phyloP scores from a whole-genome alignment of 2,329 filamentous ascomycete species.

The Cercospora sp. region DNA sequence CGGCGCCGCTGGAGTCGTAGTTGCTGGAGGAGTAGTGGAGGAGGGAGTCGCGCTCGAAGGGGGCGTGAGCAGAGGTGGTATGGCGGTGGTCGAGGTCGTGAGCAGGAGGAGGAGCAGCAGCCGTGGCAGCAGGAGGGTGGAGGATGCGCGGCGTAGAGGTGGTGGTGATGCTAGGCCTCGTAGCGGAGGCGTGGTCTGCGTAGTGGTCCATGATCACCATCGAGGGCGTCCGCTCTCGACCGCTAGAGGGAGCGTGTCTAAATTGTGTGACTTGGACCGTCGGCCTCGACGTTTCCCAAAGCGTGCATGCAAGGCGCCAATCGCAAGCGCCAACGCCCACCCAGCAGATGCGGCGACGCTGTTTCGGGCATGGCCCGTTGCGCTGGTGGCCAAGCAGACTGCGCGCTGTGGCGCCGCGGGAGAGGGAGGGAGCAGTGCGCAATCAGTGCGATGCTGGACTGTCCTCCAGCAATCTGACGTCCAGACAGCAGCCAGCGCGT shows the following conservation, averaged over 20 bases:
- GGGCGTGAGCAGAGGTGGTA: not conserved
- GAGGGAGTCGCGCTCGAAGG: not conserved
- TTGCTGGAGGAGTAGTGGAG: constrained; percentile 13
- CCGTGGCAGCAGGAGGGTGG: not conserved
- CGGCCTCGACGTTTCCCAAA: constrained; percentile 7
- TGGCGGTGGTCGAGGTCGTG: not conserved
- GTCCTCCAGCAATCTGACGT: not conserved
- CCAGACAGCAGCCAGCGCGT: not conserved
- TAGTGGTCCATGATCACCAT: not conserved
- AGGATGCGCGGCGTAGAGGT: not conserved
- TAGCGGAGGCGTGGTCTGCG: constrained; percentile 10
- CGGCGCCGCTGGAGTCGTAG: constrained; percentile 15
- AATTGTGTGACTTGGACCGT: constrained; percentile 10
- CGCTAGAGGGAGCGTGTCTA: constrained; percentile 2
- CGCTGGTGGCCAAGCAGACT: not conserved
- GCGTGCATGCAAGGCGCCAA: constrained; percentile 9
- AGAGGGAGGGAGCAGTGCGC: not conserved
- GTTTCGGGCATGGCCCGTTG: constrained; percentile 8
- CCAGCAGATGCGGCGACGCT: constrained; percentile 9
- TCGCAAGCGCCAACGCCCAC: constrained; percentile 14
- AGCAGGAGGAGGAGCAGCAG: not conserved
- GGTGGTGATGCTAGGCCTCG: constrained; percentile 10
- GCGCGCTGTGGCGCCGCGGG: not conserved
- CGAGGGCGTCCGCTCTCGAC: constrained; percentile 4
- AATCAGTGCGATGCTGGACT: not conserved